These are phyloP conservation scores for Magnaporthiopsis rhizophila DNA, from an alignment of 2,329 filamentous ascomycete genomes.

Conservation along the genomic window DNA sequence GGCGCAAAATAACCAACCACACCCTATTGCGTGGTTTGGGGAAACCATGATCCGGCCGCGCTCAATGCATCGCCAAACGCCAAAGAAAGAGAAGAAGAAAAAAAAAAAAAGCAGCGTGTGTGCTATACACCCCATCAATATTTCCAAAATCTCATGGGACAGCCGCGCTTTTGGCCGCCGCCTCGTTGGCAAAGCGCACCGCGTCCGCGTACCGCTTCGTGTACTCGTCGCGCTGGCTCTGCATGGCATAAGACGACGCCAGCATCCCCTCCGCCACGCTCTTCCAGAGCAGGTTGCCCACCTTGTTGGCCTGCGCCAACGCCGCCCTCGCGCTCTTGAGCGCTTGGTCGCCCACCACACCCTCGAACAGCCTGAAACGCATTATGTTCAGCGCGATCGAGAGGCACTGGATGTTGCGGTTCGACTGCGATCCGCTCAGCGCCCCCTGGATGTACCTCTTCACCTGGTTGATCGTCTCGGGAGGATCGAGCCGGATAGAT, in stretches of 20 bases:
- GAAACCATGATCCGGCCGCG: background rate
- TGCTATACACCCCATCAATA: background rate
- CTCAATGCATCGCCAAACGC: background rate
- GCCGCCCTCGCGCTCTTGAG: constrained; percentile 68
- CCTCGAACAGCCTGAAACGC: constrained; percentile 73
- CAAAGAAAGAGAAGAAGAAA: background rate
- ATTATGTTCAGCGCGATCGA: constrained; percentile 79
- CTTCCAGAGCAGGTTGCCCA: constrained; percentile 67
- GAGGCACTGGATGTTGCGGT: constrained; percentile 71
- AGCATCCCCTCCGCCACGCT: constrained; percentile 76
- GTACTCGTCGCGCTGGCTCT: constrained; percentile 35
- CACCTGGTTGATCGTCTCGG: constrained; percentile 61
- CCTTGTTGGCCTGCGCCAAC: constrained; percentile 58
- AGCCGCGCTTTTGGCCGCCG: constrained; percentile 14
- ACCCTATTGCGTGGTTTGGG: background rate
- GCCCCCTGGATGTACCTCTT: constrained; percentile 73
- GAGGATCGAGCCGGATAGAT: constrained; percentile 53
- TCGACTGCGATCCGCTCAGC: constrained; percentile 59
- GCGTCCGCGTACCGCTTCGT: background rate
- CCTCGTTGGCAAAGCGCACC: constrained; percentile 29
- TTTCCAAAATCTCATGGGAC: background rate
- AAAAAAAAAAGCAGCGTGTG: background rate
- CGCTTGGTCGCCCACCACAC: constrained; percentile 72
- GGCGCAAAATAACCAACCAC: background rate
- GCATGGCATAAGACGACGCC: constrained; percentile 64